Evolutionary conservation across 495 filamentous ascomycete species (phyloP), one percentile per base, ranked within the genome.

Genomic region (Tricharina praecox): DNA sequence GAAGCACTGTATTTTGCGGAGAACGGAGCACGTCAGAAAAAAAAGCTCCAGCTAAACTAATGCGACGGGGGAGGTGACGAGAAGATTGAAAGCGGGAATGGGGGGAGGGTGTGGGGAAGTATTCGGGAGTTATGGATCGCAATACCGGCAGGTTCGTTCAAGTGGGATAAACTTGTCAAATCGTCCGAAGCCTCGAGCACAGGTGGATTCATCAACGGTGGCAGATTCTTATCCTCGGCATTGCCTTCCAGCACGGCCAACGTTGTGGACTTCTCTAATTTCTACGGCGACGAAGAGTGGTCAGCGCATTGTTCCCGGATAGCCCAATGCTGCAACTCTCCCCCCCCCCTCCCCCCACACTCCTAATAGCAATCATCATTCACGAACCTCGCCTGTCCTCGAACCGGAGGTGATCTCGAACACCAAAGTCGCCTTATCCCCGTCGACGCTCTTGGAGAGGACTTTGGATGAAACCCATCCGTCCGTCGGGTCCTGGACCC

Each of bases 151-250:
- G 90, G 90, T 63, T 99, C 90, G 66, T 99, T 99, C 50, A 99
- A 67, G 71, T 99, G 85, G 56, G 90, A 99, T 44, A 99, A 66
- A 64, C 93, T 95, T 24, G 90, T 99, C 57, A 99, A 69, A 64
- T 99, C 90, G 67, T 99, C 90, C 64, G 87, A 94, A 52, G 90
- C 90, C 74, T 99, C 90, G 35, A 99, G 79, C 76, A 99, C 90
- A 21, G 88, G 75, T 41, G 90, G 90, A 61, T 99, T 99, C 90
- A 96, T 96, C 55, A 96, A 66, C 33, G 90, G 90, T 8, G 90
- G 90, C 36, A 96, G 70, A 53, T 79, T 76, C 55, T 76, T 75
- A 62, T 85, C 78, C 50, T 81, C 69, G 46, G 64, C 69, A 50
- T 68, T 66, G 45, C 68, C 68, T 64, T 85, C 77, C 50, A 97